Conservation (phyloP, 2,329 filamentous ascomycete species). For the Venturia nashicola region DNA sequence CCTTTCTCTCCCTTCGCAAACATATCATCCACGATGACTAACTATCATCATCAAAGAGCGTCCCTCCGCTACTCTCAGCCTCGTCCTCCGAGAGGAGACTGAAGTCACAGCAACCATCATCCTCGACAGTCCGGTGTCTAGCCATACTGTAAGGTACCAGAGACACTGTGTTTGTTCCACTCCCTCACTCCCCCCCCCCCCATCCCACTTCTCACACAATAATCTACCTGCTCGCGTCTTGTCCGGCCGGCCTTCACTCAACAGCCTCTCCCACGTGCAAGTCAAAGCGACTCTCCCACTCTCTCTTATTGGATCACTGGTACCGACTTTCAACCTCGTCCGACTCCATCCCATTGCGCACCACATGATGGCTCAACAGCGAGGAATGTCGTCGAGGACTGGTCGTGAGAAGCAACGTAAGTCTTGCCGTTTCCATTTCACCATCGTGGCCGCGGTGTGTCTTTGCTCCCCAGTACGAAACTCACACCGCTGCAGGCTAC, state of each 20-base stretch:
- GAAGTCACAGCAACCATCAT: conserved; percentile 16
- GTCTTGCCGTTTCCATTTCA: neutral
- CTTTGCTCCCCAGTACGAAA: neutral
- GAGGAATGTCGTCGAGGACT: conserved; percentile 53
- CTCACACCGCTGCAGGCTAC: conserved; percentile 53
- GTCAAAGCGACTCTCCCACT: neutral
- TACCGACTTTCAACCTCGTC: neutral
- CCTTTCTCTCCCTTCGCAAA: conserved; percentile 18
- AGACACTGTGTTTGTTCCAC: neutral
- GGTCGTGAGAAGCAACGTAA: conserved; percentile 70
- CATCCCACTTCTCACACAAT: neutral
- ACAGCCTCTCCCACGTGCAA: neutral
- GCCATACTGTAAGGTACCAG: neutral
- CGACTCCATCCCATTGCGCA: neutral
- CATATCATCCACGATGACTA: conserved; percentile 25
- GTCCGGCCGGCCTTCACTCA: neutral
- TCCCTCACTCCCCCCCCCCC: neutral
- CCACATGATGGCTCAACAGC: conserved; percentile 31
- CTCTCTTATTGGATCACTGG: neutral
- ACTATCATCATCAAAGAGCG: conserved; percentile 26
- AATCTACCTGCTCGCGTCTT: neutral
- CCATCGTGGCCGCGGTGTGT: neutral
- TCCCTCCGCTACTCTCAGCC: conserved; percentile 33
- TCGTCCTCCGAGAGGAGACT: conserved; percentile 36
- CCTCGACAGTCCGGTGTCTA: neutral